A percentile compares a stretch with the other conserved stretches of the same genome.
Conservation (phyloP, 2,329 filamentous ascomycete species). For the Alternaria gaisen region DNA sequence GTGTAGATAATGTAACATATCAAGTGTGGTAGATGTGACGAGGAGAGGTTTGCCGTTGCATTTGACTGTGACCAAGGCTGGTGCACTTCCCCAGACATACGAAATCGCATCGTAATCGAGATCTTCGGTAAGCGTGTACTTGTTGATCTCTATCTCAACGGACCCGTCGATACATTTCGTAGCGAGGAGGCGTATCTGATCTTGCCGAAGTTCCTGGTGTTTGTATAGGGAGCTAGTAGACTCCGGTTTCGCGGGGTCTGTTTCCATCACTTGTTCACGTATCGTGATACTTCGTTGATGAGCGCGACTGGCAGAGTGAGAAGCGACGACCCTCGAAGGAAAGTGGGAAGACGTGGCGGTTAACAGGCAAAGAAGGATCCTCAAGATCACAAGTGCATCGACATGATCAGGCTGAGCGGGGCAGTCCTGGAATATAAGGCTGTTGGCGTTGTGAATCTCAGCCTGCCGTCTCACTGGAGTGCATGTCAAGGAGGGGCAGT, state of each 20-base stretch:
- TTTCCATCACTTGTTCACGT: too few species aligned
- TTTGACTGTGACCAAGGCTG: fast-evolving
- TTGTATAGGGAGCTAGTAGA: too few species aligned
- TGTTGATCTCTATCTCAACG: background rate
- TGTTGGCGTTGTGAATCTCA: background rate
- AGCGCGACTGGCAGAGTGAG: background rate
- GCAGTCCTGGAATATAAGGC: background rate
- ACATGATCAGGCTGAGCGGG: background rate
- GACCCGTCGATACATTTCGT: too few species aligned
- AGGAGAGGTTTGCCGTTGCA: background rate
- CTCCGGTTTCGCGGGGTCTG: too few species aligned
- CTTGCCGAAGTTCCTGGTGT: too few species aligned
- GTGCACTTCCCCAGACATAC: background rate
- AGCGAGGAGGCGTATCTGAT: background rate
- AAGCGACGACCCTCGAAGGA: background rate
- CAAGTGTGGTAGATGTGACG: background rate
- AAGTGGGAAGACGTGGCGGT: background rate
- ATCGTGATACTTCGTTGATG: background rate
- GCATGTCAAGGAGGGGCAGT: background rate
- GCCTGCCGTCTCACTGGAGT: background rate
- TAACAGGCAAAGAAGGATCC: background rate
- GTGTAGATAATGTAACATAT: background rate
- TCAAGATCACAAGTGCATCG: background rate
- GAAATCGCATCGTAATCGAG: background rate
- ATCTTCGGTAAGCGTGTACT: background rate